These are phyloP conservation scores for Saccharomycopsis amapae DNA, from an alignment of 805 yeast genomes.

Conservation along the genomic window DNA sequence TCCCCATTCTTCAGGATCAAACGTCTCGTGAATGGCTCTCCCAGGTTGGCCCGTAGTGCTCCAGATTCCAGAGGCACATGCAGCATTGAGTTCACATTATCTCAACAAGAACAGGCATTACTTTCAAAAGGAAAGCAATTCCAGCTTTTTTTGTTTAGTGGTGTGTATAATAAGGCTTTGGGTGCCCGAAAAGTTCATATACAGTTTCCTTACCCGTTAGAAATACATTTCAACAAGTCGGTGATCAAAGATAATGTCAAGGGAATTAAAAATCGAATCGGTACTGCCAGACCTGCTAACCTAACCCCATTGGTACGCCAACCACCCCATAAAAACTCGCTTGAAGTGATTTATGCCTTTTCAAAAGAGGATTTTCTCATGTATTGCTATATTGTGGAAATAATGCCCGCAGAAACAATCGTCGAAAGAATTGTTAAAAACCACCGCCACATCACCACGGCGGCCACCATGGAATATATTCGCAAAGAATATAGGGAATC, in stretches of 20 bases:
- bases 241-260: slow-evolving; percentile 48
- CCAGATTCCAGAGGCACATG: slow-evolving; percentile 41
- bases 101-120: slow-evolving; percentile 34
- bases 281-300: slow-evolving; percentile 80
- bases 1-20: slow-evolving; percentile 51
- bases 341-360: slow-evolving; percentile 53
- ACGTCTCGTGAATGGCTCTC: slow-evolving; percentile 40
- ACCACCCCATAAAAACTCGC: slow-evolving; percentile 32
- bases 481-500: slow-evolving; percentile 27
- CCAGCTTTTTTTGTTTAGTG: slow-evolving; percentile 49
- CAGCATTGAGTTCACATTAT: slow-evolving; percentile 36
- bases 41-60: slow-evolving; percentile 37
- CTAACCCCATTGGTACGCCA: slow-evolving; percentile 44
- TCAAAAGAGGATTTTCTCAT: slow-evolving; percentile 44
- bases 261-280: slow-evolving; percentile 71
- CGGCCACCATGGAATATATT: slow-evolving; percentile 45
- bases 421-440: slow-evolving; percentile 32
- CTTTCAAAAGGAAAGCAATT: slow-evolving; percentile 29
- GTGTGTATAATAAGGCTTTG: slow-evolving; percentile 30
- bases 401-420: slow-evolving; percentile 35
- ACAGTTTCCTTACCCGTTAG: slow-evolving; percentile 67
- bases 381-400: slow-evolving; percentile 54
- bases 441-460: slow-evolving; percentile 46
- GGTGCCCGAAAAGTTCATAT: slow-evolving; percentile 32
- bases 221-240: slow-evolving; percentile 51